These are phyloP conservation scores for Starmera quercuum DNA, from an alignment of 805 yeast species.

Conservation along the genomic window DNA sequence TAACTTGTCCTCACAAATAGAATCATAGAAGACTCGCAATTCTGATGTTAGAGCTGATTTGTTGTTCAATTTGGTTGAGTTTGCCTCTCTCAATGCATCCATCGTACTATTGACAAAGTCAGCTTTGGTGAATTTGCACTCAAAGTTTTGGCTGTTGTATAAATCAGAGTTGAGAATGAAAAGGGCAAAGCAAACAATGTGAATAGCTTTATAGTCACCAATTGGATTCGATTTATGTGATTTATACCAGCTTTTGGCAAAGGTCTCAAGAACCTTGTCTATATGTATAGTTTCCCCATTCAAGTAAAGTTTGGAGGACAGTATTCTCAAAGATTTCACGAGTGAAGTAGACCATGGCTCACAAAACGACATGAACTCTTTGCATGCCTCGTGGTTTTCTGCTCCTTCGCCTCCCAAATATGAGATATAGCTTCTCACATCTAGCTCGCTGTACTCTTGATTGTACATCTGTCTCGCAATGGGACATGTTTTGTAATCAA, in stretches of 20 bases:
- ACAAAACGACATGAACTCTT: conserved; percentile 29
- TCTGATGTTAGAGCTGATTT: conserved; percentile 6
- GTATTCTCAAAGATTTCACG: conserved; percentile 44
- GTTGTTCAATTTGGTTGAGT: conserved; percentile 1
- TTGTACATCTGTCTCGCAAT: conserved; percentile 26
- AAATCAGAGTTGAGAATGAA: conserved; percentile 71
- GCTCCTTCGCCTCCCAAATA: conserved; percentile 27
- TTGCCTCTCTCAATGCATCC: conserved; percentile 31
- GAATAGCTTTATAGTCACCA: conserved; percentile 51
- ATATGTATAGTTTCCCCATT: conserved; percentile 80
- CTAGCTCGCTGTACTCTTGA: conserved; percentile 20
- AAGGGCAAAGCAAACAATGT: conserved; percentile 64
- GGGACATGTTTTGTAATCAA: not conserved
- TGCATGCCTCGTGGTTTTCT: conserved; percentile 21
- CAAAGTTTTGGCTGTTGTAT: conserved; percentile 41
- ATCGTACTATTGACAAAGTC: conserved; percentile 44
- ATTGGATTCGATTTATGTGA: conserved; percentile 41
- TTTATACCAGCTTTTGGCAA: conserved; percentile 55
- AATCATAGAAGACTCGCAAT: conserved; percentile 27
- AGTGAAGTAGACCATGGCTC: conserved; percentile 42
- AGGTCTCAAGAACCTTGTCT: conserved; percentile 62
- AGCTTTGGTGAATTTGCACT: conserved; percentile 29
- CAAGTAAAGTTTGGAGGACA: conserved; percentile 63
- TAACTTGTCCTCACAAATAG: conserved; percentile 19
- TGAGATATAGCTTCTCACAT: conserved; percentile 35